Evolutionary conservation across 331 rosid genomes (phyloP).

Genomic region (Spiraea crenata): DNA sequence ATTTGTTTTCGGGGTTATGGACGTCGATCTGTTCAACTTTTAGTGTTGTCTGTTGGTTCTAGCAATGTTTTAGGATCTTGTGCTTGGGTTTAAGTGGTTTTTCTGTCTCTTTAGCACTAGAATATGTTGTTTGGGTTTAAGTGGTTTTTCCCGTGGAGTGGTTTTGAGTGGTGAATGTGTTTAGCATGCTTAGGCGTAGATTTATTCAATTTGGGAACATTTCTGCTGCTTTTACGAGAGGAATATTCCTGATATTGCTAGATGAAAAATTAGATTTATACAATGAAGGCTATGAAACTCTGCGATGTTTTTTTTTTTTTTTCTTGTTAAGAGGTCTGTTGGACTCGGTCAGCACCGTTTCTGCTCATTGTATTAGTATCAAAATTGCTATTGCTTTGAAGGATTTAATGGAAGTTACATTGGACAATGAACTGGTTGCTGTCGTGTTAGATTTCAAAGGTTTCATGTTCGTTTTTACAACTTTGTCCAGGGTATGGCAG

Average conservation of each 20-base stretch:
- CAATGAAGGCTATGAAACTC: not conserved
- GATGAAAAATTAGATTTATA: constrained; percentile 12
- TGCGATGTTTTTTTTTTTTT: not conserved
- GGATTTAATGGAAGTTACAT: not conserved
- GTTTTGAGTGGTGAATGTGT: not conserved
- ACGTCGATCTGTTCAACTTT: not conserved
- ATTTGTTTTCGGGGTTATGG: constrained; percentile 1
- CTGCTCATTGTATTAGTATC: not conserved
- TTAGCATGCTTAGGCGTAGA: not conserved
- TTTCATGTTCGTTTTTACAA: constrained; percentile 24
- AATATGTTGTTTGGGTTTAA: not conserved
- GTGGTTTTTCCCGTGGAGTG: not conserved
- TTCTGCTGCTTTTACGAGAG: constrained; percentile 2
- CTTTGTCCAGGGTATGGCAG: constrained; percentile 65
- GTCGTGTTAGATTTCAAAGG: not conserved
- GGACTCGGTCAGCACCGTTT: constrained; percentile 10
- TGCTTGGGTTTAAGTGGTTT: too few species aligned
- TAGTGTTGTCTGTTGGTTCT: not conserved
- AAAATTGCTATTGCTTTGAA: not conserved
- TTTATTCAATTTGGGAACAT: not conserved
- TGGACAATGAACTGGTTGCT: not conserved
- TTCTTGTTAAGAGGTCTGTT: not conserved
- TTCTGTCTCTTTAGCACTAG: not conserved
- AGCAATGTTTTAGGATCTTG: not conserved
- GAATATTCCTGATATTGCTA: not conserved